Conservation (phyloP, 306 rosid genomes). For the Cicer arietinum region DNA sequence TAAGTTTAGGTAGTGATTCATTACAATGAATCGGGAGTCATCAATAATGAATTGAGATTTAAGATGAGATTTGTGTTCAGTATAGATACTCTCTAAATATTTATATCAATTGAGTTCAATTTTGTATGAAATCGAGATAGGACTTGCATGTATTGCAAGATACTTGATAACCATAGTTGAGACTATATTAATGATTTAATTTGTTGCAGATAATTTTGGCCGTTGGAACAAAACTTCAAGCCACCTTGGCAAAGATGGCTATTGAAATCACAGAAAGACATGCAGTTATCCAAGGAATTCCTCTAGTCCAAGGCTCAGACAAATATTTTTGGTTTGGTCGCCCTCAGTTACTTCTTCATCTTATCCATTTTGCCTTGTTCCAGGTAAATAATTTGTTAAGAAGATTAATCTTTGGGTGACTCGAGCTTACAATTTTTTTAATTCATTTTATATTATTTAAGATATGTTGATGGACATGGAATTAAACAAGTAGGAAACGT, state of each 20-base stretch:
- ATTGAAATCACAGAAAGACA: slow-evolving; percentile 86
- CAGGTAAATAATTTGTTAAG: slow-evolving; percentile 65
- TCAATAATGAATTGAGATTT: too few relatives aligned
- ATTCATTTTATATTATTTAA: neutral
- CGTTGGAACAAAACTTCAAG: slow-evolving; percentile 89
- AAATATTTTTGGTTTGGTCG: slow-evolving; percentile 89
- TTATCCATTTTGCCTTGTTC: slow-evolving; percentile 91
- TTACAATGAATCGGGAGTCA: too few relatives aligned
- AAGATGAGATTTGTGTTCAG: too few relatives aligned
- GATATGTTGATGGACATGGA: slow-evolving; percentile 17
- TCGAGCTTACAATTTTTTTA: neutral
- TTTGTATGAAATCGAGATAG: too few relatives aligned
- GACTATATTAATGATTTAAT: slow-evolving; percentile 18
- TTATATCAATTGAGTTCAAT: too few relatives aligned
- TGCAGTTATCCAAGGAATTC: slow-evolving; percentile 96
- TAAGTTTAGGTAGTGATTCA: too few relatives aligned
- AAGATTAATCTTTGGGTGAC: neutral
- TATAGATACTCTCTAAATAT: too few relatives aligned
- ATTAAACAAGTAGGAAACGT: neutral
- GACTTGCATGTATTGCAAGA: too few relatives aligned
- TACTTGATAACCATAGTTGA: slow-evolving; percentile 4
- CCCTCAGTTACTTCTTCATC: slow-evolving; percentile 87
- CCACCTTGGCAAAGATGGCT: slow-evolving; percentile 86
- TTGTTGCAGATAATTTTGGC: slow-evolving; percentile 79
- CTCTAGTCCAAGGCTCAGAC: slow-evolving; percentile 92